Evolutionary conservation across 2,329 filamentous ascomycete genomes (phyloP).

Genomic region (Biscogniauxia sp.): DNA sequence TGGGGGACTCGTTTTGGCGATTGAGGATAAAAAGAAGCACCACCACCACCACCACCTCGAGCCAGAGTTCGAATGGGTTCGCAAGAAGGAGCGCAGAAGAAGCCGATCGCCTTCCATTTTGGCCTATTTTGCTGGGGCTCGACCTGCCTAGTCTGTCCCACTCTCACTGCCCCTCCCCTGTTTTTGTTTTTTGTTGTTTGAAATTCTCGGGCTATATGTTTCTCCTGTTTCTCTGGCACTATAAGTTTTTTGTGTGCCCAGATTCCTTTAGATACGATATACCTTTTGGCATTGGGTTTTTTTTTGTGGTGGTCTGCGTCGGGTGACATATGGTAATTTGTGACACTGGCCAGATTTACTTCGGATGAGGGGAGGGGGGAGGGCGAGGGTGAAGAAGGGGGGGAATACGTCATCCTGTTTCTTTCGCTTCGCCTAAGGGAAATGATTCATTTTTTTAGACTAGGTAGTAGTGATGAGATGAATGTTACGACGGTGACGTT

Average conservation of each 20-base stretch:
- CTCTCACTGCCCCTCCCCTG: conserved; percentile 1
- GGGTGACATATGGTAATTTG: background rate
- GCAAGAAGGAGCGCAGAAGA: conserved; percentile 55
- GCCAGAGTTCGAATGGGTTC: conserved; percentile 54
- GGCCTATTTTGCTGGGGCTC: conserved; percentile 56
- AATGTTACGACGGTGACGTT: background rate
- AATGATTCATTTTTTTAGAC: conserved; percentile 8
- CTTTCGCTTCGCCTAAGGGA: background rate
- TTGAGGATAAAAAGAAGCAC: conserved; percentile 43
- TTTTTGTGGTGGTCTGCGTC: background rate
- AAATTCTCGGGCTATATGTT: background rate
- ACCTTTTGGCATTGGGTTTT: background rate
- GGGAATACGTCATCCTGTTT: background rate
- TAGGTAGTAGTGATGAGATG: conserved; percentile 8
- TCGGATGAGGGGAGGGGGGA: background rate
- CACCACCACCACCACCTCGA: conserved; percentile 41
- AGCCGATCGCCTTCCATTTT: conserved; percentile 57
- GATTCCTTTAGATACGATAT: background rate
- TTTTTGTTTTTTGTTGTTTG: background rate
- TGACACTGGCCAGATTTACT: background rate
- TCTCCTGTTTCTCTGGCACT: no score
- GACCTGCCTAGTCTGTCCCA: conserved; percentile 36
- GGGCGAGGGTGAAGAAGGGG: background rate
- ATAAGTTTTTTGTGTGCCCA: background rate
- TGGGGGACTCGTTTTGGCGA: conserved; percentile 42